A percentile compares a stretch with the other conserved stretches of the same genome.
Evolutionary conservation across 306 rosid species (phyloP).

Genomic region (Arachis stenosperma): DNA sequence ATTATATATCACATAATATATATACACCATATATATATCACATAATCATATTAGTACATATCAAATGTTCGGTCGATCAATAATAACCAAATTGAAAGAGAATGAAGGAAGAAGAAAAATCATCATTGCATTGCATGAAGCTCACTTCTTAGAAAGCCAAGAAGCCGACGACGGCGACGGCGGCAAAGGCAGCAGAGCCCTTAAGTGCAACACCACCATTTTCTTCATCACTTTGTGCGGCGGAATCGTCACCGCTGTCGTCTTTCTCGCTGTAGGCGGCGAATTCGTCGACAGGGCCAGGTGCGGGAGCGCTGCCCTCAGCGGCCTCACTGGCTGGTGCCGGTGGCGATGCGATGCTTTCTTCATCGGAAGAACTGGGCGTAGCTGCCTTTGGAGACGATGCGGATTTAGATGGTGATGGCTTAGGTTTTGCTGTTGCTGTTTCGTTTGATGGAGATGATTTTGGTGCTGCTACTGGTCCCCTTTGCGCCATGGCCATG

Average conservation of each 20-base stretch:
- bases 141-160: neutral
- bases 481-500: constrained; percentile 35
- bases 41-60: too few species aligned
- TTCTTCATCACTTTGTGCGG: too few species aligned
- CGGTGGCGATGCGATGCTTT: constrained; percentile 54
- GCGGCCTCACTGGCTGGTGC: constrained; percentile 47
- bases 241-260: neutral
- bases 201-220: constrained; percentile 25
- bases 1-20: too few species aligned
- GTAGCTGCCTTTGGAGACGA: constrained; percentile 30
- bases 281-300: constrained; percentile 3
- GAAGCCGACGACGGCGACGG: neutral
- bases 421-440: too few species aligned
- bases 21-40: too few species aligned
- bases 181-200: neutral
- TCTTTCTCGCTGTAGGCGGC: neutral
- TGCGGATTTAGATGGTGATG: neutral
- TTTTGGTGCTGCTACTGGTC: constrained; percentile 48
- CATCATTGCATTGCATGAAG: too few species aligned
- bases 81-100: too few species aligned
- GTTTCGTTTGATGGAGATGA: constrained; percentile 27
- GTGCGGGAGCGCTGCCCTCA: constrained; percentile 18
- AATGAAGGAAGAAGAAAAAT: too few species aligned
- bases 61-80: too few species aligned
- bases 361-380: constrained; percentile 23